phyloP scores from a whole-genome alignment of 1,284 basidiomycete species.

The Inonotus hispidus region DNA sequence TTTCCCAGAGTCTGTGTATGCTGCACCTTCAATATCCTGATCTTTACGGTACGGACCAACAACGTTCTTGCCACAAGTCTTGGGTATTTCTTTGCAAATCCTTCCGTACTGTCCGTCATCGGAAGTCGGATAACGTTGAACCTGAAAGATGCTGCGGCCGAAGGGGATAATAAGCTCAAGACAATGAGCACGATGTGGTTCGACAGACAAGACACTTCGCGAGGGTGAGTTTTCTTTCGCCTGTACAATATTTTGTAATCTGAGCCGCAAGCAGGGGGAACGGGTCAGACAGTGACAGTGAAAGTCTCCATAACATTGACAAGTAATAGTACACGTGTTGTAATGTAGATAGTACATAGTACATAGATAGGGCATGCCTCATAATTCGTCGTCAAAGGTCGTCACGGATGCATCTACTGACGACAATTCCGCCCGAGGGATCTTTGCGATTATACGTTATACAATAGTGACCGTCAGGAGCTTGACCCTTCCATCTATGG shows the following conservation, averaged over 20 bases:
- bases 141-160: not conserved
- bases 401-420: too few relatives aligned
- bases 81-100: not conserved
- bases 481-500: too few relatives aligned
- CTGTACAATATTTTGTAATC: not conserved
- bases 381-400: too few relatives aligned
- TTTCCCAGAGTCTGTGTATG: not conserved
- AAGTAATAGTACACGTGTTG: too few relatives aligned
- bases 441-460: too few relatives aligned
- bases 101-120: not conserved
- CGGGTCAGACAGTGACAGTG: constrained; percentile 24
- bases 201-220: not conserved
- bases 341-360: too few relatives aligned
- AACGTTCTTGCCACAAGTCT: not conserved
- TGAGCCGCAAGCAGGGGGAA: not conserved
- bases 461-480: too few relatives aligned
- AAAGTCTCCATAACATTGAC: too few relatives aligned
- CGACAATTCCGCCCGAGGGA: too few relatives aligned
- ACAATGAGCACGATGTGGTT: not conserved
- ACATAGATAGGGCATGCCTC: too few relatives aligned
- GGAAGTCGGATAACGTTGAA: not conserved
- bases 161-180: constrained; percentile 3
- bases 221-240: not conserved
- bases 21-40: not conserved
- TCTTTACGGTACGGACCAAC: not conserved